A percentile compares a stretch with the other conserved stretches of the same genome.
phyloP scores from a whole-genome alignment of 805 yeast genomes.

The Spathaspora girioi region DNA sequence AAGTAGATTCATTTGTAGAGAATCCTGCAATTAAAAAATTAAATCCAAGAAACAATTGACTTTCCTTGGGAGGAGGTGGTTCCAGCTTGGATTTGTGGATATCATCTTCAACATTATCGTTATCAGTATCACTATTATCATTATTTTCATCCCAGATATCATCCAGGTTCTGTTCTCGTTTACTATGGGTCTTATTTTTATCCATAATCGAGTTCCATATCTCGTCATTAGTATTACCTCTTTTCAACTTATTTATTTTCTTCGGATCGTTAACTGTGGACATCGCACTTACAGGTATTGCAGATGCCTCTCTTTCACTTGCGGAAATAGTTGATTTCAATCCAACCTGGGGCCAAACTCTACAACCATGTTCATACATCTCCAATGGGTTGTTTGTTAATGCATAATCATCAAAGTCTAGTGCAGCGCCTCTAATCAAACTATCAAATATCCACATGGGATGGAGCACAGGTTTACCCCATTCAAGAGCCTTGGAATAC shows the following conservation, averaged over 20 bases:
- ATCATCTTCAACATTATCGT: background rate
- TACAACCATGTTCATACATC: constrained; percentile 14
- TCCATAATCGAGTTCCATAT: constrained; percentile 47
- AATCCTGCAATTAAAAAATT: constrained; percentile 44
- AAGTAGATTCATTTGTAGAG: constrained; percentile 28
- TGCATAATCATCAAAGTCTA: constrained; percentile 39
- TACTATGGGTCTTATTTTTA: constrained; percentile 12
- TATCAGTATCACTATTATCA: constrained; percentile 9
- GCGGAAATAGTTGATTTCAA: background rate
- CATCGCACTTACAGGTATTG: background rate
- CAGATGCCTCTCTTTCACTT: background rate
- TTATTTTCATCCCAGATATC: constrained; percentile 23
- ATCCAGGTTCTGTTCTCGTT: constrained; percentile 11
- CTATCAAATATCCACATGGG: constrained; percentile 50
- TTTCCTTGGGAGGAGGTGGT: constrained; percentile 2
- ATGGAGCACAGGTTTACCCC: constrained; percentile 50
- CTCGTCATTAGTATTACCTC: constrained; percentile 20
- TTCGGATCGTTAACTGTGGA: background rate
- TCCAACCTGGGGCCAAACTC: constrained; percentile 32
- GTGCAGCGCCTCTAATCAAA: constrained; percentile 39
- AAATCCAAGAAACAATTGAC: constrained; percentile 36
- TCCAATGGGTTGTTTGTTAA: constrained; percentile 16
- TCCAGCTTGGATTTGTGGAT: background rate
- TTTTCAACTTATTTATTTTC: constrained; percentile 1
- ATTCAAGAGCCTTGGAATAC: constrained; percentile 48